Base-by-base conservation (phyloP, 768 basidiomycete species). In the Tylopilus balloui region DNA sequence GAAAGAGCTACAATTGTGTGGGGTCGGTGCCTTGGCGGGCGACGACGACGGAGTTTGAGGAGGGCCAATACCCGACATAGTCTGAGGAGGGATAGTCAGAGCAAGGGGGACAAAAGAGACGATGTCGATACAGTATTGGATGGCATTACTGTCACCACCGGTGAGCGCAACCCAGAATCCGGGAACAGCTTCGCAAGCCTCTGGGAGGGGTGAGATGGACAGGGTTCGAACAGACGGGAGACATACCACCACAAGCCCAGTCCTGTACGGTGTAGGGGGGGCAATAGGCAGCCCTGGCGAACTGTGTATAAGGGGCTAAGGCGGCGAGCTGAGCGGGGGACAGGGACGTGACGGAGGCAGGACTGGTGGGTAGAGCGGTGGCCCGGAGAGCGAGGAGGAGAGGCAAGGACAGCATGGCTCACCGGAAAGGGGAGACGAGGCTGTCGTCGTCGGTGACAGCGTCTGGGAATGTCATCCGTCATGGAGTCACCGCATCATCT, bases 11-110 rank as follows among this genome's bases (percentile, higher is more conserved):
- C 81, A 84, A 55, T 49, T 77, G 60, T 0, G 67, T 73, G 7
- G 80, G 78, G 51, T 84, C 78, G 6, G 82, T 83, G 14, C 82
- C 82, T 58, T 84, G 71, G 53, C 83, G 81, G 1, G 76, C 76
- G 8, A 83, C 78, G n/a, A 84, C 72, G 31, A 83, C 71, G 3
- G 78, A 69, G 47, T 74, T 69, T 50, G 75, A 64, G 7, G 66
- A 52, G 1, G 76, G 74, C 71, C 78, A 81, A 54, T 76, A 80
- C 7, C 82, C 81, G 17, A 82, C 79, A 55, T 73, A 81, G 54
- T 68, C 79, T 81, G 37, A 15, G 28, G 17, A 39, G 25, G 37
- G 14, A 17, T 12, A 17, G 34, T 51, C 13, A 55, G 51, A 28
- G 10, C 14, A 23, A 21, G 19, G n/a, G 4, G 19, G 23, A 17